Evolutionary conservation across 768 basidiomycete genomes (phyloP), one percentile per base, ranked within the genome.

Genomic region (Rhodosporidiobolus odoratus): DNA sequence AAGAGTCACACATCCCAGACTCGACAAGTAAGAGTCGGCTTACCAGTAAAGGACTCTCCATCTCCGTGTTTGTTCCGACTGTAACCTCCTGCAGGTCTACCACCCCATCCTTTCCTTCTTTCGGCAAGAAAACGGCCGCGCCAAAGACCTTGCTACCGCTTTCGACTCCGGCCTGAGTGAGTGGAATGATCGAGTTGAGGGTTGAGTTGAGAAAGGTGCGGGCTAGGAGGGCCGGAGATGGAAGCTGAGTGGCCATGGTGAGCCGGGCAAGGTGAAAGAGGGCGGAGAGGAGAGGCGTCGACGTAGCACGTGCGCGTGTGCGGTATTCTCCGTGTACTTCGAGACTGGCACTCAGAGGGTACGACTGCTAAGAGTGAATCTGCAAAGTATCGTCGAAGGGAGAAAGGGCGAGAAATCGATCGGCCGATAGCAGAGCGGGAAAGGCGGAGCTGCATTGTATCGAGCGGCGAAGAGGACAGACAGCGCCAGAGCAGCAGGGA

Each of bases 91-190:
- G 53, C 34, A 75, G 27, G 27, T 30, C 30, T 10, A 13, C 43
- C 23, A 12, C 43, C 43, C 52, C 54, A 58, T 27, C 19, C 1
- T 69, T 71, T 7, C 16, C 43, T 48, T 78, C 76, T 15, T 53
- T 40, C 47, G 75, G 52, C 30, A 6, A 25, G 54, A 30, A 25
- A 45, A 78, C 76, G 10, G 74, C 75, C 37, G 78, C 78, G 17
- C 78, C 78, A 56, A 78, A 78, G 13, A 78, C 73, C 50, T 78
- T 77, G 53, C 57, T 63, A 8, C 77, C 77, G 23, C 25, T 23
- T 6, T 53, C 58, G n/a, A 77, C 76, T 15, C 68, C 69, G 25
- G 53, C 19, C 7, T 35, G 47, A 1, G 76, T 78, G 32, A 74
- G 58, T 8, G 77, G 77, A 30, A 78, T 58, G 75, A 78, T 77